Evolutionary conservation across 1,139 yeast genomes (phyloP), one percentile per base, ranked within the genome.

Genomic region (Candida sojae): DNA sequence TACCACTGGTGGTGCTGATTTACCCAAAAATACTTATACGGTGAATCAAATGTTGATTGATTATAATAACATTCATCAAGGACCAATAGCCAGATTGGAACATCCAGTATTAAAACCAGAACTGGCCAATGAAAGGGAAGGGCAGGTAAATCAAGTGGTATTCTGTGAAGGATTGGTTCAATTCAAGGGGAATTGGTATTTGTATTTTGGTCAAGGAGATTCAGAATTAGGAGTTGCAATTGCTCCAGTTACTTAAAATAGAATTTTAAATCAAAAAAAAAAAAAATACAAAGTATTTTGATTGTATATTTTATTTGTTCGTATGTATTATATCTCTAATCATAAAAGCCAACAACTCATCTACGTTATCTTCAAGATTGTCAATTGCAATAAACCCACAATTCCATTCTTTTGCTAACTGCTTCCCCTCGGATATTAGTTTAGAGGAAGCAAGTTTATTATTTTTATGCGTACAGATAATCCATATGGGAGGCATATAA

Each of bases 401-500:
- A 2, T 76, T 73, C 92, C 92, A 86, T 28, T 68, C 59, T 33
- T 67, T 60, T 0, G 90, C 88, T 46, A 85, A 62, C 34, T 72
- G 61, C 49, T 68, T 71, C 0, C 93, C 95, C 48, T 74, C 68
- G 38, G 79, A 79, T 6, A 86, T 67, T 42, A 86, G 61, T 10
- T 71, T 59, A 0, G 88, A 88, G 28, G 88, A 81, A 0, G 84
- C 80, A 40, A 83, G 65, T 9, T 71, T 77, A 58, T 79, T 83
- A 33, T 75, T 68, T 0, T 70, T 60, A 57, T 86, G 86, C 0
- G 92, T 85, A 55, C 88, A 85, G 2, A 84, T 74, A 3, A 87
- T 70, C 64, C 87, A 70, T 8, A 85, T 77, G 0, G 92, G 91
- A 1, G 93, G 95, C 11, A 83, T 83, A 57, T 81, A 82, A 26